Evolutionary conservation across 805 yeast genomes (phyloP), one percentile per base, ranked within the genome.

Genomic region (Monosporozyma servazzii): DNA sequence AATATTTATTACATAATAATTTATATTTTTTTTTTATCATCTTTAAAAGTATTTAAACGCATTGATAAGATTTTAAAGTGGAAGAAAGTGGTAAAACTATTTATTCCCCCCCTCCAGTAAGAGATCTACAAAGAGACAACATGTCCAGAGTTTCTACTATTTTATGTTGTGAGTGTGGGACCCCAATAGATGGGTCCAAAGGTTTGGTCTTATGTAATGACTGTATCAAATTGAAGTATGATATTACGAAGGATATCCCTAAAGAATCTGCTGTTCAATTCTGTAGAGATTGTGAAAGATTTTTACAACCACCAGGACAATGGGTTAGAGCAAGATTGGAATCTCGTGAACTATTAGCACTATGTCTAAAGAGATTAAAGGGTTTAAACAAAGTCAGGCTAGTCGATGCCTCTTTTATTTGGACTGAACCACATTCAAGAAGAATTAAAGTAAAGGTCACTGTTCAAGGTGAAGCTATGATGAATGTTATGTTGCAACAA

Each of bases 391-490:
- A 86, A 64, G 93, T 89, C 47, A 75, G 96, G 59, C 73, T 93
- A 53, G 80, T 88, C 31, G 98, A 93, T 72, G 99, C 99, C 2
- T 79, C 89, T 4, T 93, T 90, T 62, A 81, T 95, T 55, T 93
- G 99, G 99, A 93, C 99, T 0, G 99, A 93, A 72, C 99, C 99
- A 2, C 99, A 93, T 69, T 89, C 97, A 21, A 80, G 99, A 70
- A 83, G 99, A 74, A 81, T 91, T 54, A 82, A 88, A 68, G 81
- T 95, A 56, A 89, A 90, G 64, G 71, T 93, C 49, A 88, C 97
- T 0, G 96, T 93, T 27, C 98, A 91, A 69, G 97, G 97, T 56
- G 99, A 93, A 67, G 97, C 96, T 17, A 83, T 89, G 80, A 75
- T 82, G 31, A 88, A 88, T 64, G 87, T 96, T 20, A 84, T 90